A percentile compares a stretch with the other conserved stretches of the same genome.
phyloP scores from a whole-genome alignment of 495 filamentous ascomycete species.

The Sporormia fimetaria region DNA sequence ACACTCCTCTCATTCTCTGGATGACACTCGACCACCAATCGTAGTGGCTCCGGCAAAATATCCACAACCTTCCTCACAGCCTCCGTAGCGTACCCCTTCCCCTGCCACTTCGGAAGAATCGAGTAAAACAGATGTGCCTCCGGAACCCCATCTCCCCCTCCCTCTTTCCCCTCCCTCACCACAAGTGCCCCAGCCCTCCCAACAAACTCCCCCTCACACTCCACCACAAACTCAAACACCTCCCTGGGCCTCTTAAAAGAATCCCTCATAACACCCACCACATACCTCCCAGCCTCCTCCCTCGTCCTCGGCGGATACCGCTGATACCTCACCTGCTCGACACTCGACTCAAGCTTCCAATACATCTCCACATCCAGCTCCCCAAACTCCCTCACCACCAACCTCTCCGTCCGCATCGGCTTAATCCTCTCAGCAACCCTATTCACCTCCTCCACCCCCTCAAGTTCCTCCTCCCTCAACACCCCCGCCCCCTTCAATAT shows the following conservation, averaged over 20 bases:
- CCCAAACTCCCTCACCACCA: conserved; percentile 17
- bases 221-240: conserved; percentile 17
- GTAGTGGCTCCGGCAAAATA: conserved; percentile 1
- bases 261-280: conserved; percentile 4
- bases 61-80: conserved; percentile 17
- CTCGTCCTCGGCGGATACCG: conserved; percentile 6
- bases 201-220: conserved; percentile 10
- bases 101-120: conserved; percentile 15
- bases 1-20: conserved; percentile 20
- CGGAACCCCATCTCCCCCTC: background rate
- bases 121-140: conserved; percentile 21
- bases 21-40: conserved; percentile 22
- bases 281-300: conserved; percentile 11
- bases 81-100: conserved; percentile 22
- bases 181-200: conserved; percentile 15
- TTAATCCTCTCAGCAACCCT: conserved; percentile 4
- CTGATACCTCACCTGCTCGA: conserved; percentile 17
- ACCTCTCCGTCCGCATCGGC: conserved; percentile 11
- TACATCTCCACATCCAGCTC: conserved; percentile 7
- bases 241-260: conserved; percentile 4
- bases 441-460: conserved; percentile 7
- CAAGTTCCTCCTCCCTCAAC: conserved; percentile 15
- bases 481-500: conserved; percentile 15
- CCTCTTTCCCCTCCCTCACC: background rate
- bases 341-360: conserved; percentile 7